Base-by-base conservation (phyloP, 345 rosid species). In the Dimocarpus longan region DNA sequence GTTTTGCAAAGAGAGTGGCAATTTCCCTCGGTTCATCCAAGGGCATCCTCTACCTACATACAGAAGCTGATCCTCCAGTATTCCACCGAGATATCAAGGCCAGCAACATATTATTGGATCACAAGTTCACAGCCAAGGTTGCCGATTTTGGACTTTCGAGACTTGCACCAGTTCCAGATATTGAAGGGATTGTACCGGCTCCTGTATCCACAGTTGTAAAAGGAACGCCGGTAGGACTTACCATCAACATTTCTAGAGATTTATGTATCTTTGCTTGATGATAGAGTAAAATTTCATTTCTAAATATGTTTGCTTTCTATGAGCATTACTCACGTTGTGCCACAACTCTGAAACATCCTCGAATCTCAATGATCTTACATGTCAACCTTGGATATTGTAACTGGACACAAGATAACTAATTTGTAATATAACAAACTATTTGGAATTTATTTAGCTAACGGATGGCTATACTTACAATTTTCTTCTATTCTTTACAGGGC, bases 81-180 rank as follows among this genome's bases (percentile, higher is more conserved):
- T 94, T 93, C 79, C 97, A 96, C 81, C 89, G 97, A 7, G 99
- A 96, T 85, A 93, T 96, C 81, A 94, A 96, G 85, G 97, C 99
- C 65, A 94, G 90, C 87, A 96, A 94, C 87, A 93, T 96, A 79
- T 78, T 94, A 70, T 74, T 96, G 75, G 97, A 94, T 83, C 71
- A 90, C 8, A 91, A 79, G 79, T 91, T 84, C 82, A 88, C 78
- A 39, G 97, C 98, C n/a, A 94, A 94, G 82, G 99, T 96, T 76
- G 97, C 99, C 46, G 98, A 96, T 86, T 96, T 96, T 81, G 97
- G 99, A 71, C 92, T 96, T 64, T 96, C 97, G 12, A 86, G 91
- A 80, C 95, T 96, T 11, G 99, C 99, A 13, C 97, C 97, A 10
- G 91, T 89, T 76, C 94, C 94, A 37, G 89, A 91, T 83, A 48